Percentiles rank a stretch among this genome's conserved stretches.
Conservation (phyloP, 345 rosid genomes). For the Euphorbia lathyris region DNA sequence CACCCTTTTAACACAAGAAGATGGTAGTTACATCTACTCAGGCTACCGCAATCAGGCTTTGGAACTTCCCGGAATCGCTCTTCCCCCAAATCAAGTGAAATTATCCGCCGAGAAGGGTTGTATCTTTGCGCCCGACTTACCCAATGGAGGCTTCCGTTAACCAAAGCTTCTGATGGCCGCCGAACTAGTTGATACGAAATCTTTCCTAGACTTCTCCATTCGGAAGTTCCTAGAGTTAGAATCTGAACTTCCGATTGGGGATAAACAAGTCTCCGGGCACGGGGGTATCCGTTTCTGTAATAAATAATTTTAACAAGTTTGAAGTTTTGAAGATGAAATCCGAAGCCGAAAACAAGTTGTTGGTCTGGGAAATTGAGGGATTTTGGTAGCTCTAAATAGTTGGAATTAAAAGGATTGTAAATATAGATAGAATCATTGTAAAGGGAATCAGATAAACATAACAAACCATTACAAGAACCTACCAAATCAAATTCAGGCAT, state of each 20-base stretch:
- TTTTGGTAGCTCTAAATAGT: constrained; percentile 29
- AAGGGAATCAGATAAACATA: constrained; percentile 34
- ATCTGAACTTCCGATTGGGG: constrained; percentile 36
- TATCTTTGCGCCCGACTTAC: constrained; percentile 57
- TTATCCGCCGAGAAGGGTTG: constrained; percentile 54
- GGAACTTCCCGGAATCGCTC: constrained; percentile 75
- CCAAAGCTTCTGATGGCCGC: constrained; percentile 63
- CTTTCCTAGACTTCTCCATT: constrained; percentile 76
- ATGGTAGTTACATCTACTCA: constrained; percentile 58
- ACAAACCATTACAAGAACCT: constrained; percentile 46
- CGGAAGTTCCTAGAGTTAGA: constrained; percentile 26
- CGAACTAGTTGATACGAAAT: constrained; percentile 51
- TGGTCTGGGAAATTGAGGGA: constrained; percentile 25
- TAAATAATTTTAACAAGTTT: constrained; percentile 40
- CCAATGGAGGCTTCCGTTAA: constrained; percentile 80
- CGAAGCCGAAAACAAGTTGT: constrained; percentile 42
- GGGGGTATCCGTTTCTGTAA: constrained; percentile 26
- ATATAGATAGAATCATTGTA: constrained; percentile 24
- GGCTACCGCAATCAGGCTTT: constrained; percentile 66
- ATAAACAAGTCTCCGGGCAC: constrained; percentile 22
- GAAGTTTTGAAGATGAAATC: constrained; percentile 29
- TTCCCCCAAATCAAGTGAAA: constrained; percentile 68
- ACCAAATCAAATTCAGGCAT: constrained; percentile 41
- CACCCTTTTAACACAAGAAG: constrained; percentile 51
- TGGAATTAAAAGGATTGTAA: constrained; percentile 41